These are phyloP conservation scores for Ceratobasidium sp. DNA, from an alignment of 1,284 basidiomycete genomes.

Conservation along the genomic window DNA sequence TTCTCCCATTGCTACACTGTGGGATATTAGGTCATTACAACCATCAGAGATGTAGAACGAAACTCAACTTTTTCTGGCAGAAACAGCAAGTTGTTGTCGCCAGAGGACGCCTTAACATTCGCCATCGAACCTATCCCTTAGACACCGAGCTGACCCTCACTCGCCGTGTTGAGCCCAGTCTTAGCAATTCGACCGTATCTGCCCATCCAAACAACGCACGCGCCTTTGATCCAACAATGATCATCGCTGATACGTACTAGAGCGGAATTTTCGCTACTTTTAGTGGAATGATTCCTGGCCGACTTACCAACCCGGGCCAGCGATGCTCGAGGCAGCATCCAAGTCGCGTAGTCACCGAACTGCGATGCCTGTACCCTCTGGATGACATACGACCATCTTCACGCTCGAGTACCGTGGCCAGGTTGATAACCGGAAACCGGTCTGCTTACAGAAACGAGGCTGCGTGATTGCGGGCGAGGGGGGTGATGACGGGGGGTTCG, in stretches of 20 bases:
- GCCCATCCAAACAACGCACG: constrained; percentile 93
- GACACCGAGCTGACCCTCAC: constrained; percentile 88
- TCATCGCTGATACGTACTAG: constrained; percentile 86
- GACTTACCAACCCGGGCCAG: constrained; percentile 85
- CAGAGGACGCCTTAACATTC: constrained; percentile 86
- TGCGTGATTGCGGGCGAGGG: constrained; percentile 84
- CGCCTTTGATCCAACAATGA: constrained; percentile 94
- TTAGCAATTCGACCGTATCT: constrained; percentile 89
- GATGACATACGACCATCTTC: constrained; percentile 94
- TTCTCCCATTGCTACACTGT: constrained; percentile 83
- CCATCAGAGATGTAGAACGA: constrained; percentile 45
- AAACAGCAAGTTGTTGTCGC: constrained; percentile 95
- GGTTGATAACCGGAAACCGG: constrained; percentile 96
- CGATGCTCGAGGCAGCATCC: constrained; percentile 81
- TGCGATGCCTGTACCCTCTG: constrained; percentile 82
- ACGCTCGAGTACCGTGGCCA: constrained; percentile 88
- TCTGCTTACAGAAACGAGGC: constrained; percentile 94
- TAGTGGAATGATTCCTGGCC: constrained; percentile 97
- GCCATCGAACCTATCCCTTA: constrained; percentile 85
- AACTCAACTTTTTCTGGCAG: constrained; percentile 81
- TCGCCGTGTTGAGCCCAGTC: constrained; percentile 96
- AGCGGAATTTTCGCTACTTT: constrained; percentile 88
- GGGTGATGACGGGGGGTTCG: constrained; percentile 93
- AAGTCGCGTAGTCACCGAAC: constrained; percentile 88
- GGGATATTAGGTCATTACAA: constrained; percentile 48